Percentiles rank a stretch among this genome's conserved stretches.
Conservation (phyloP, 2,329 filamentous ascomycete species). For the Chalara sp. region DNA sequence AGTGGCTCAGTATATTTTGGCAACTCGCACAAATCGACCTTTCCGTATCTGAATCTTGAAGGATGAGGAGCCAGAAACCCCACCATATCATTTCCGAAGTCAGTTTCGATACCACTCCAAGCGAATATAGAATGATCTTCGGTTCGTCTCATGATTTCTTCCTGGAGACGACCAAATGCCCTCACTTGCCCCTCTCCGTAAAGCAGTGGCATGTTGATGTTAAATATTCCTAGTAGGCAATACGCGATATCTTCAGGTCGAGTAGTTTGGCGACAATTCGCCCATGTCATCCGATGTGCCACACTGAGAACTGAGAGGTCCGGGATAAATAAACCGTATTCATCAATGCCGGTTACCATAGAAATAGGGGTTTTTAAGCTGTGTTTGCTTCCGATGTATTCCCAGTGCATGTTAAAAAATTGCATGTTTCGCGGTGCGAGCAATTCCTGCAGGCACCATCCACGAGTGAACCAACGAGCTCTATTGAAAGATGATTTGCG, state of each 20-base stretch:
- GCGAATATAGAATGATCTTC: neutral
- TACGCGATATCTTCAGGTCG: neutral
- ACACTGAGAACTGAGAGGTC: neutral
- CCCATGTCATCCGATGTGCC: constrained; percentile 1
- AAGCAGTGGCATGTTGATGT: no score
- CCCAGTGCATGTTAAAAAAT: neutral
- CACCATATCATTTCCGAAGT: constrained; percentile 5
- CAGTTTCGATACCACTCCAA: neutral
- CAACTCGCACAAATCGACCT: constrained; percentile 1
- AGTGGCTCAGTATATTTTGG: constrained; percentile 1
- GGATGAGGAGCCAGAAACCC: constrained; percentile 4
- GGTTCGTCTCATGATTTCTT: neutral
- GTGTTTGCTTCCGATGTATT: neutral
- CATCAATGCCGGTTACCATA: neutral
- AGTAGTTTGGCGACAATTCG: neutral
- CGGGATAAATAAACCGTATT: neutral
- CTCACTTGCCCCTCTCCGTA: neutral
- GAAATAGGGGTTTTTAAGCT: neutral
- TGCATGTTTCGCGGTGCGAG: neutral
- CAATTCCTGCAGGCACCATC: constrained; percentile 1
- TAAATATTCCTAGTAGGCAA: no score
- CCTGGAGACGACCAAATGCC: constrained; percentile 1
- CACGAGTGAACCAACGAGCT: constrained; percentile 1
- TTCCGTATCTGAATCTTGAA: constrained; percentile 2
- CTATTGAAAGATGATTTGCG: neutral